Conservation (phyloP, 257 asterid species). For the Solanum okadae region DNA sequence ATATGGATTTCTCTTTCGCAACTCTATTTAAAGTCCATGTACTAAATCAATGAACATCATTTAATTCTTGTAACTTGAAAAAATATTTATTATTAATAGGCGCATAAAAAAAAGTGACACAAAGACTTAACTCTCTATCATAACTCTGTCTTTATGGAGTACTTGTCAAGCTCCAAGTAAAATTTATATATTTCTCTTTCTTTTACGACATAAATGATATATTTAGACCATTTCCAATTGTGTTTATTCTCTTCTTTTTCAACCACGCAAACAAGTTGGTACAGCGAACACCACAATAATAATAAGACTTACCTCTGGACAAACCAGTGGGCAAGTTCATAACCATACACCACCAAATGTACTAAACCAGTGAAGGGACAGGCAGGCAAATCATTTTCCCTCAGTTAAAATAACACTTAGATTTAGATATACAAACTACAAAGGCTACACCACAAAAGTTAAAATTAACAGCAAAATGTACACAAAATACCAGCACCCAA, state of each 20-base stretch:
- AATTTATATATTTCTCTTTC: not conserved
- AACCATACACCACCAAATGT: not conserved
- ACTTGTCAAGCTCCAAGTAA: not conserved
- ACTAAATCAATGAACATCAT: not conserved
- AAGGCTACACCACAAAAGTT: not conserved
- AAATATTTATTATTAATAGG: too few relatives aligned
- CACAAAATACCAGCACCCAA: not conserved
- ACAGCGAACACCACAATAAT: not conserved
- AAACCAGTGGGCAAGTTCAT: not conserved
- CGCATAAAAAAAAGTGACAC: not conserved
- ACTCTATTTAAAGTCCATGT: not conserved
- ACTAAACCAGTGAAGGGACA: not conserved
- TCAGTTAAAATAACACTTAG: not conserved
- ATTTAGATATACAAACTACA: not conserved
- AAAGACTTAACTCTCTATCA: not conserved
- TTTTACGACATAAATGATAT: not conserved
- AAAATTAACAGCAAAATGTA: not conserved
- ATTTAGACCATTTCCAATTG: not conserved
- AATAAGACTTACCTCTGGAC: not conserved
- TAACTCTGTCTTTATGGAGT: too few relatives aligned
- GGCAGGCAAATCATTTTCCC: not conserved
- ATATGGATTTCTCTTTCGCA: not conserved
- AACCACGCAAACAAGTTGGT: not conserved
- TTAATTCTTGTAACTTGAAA: not conserved
- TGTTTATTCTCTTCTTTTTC: not conserved